A percentile compares a stretch with the other conserved stretches of the same genome.
Conservation (phyloP, 192 early-diverging fungal genomes). For the Cetraspora pellucida region DNA sequence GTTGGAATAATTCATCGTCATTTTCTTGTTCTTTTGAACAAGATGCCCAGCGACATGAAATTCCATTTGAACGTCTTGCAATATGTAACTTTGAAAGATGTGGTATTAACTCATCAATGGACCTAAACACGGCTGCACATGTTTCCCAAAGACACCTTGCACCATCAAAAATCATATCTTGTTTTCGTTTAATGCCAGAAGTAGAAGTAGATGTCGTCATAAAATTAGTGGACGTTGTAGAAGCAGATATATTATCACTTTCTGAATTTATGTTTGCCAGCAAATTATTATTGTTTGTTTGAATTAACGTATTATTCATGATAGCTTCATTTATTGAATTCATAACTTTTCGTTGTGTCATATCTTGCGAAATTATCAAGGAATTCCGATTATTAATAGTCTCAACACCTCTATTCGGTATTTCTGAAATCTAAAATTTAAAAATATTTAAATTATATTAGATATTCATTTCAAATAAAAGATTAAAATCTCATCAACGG, state of each 20-base stretch:
- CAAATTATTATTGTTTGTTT: background rate
- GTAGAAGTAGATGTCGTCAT: background rate
- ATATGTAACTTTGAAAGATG: constrained; percentile 56
- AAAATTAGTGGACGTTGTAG: background rate
- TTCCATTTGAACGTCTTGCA: constrained; percentile 37
- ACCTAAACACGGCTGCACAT: constrained; percentile 53
- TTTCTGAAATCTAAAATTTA: too few species aligned
- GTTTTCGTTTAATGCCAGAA: constrained; percentile 16
- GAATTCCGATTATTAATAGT: too few species aligned
- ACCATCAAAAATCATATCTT: constrained; percentile 22
- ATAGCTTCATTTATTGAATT: too few species aligned
- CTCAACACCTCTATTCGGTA: too few species aligned
- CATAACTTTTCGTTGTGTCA: too few species aligned
- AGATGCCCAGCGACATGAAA: constrained; percentile 63
- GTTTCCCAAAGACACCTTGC: constrained; percentile 51
- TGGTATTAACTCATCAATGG: constrained; percentile 53
- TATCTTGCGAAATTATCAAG: too few species aligned
- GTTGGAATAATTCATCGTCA: constrained; percentile 58
- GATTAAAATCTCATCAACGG: too few species aligned
- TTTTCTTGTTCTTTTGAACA: constrained; percentile 56
- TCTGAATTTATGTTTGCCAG: background rate
- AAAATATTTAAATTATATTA: too few species aligned
- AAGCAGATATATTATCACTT: background rate
- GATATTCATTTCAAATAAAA: too few species aligned
- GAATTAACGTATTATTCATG: background rate